phyloP scores from a whole-genome alignment of 2,329 filamentous ascomycete genomes.

The Samsoniella hepiali region DNA sequence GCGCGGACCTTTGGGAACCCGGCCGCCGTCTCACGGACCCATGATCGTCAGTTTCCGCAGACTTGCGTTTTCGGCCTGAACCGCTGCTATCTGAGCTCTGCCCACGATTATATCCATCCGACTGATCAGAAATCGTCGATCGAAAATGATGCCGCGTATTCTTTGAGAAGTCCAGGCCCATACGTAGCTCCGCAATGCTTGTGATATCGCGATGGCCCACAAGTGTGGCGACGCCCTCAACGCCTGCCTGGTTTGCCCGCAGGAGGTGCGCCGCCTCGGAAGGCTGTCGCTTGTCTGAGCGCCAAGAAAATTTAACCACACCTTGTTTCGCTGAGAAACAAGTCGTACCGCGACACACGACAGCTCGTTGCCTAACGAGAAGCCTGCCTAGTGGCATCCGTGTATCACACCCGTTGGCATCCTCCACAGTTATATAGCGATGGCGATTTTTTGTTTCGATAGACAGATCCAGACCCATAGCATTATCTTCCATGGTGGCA shows the following conservation, averaged over 20 bases:
- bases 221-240: conserved; percentile 16
- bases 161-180: conserved; percentile 4
- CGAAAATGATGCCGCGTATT: conserved; percentile 10
- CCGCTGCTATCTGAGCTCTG: conserved; percentile 7
- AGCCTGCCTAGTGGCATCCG: conserved; percentile 16
- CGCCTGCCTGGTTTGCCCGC: conserved; percentile 1
- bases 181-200: conserved; percentile 2
- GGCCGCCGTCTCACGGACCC: conserved; percentile 18
- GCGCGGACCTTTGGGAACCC: conserved; percentile 18
- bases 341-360: conserved; percentile 23
- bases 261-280: conserved; percentile 8
- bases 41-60: conserved; percentile 13
- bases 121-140: conserved; percentile 2
- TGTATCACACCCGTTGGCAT: background rate
- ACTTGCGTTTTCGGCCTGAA: conserved; percentile 16
- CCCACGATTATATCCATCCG: conserved; percentile 1
- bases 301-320: conserved; percentile 19
- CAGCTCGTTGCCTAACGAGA: conserved; percentile 18
- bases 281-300: conserved; percentile 5
- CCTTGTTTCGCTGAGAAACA: conserved; percentile 19
- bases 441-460: conserved; percentile 5
- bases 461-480: conserved; percentile 20
- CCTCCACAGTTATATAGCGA: conserved; percentile 11
- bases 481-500: conserved; percentile 21
- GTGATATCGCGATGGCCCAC: conserved; percentile 10